Base-by-base conservation (phyloP, 2,329 filamentous ascomycete species). In the Aspergillus brunneoviolaceus region DNA sequence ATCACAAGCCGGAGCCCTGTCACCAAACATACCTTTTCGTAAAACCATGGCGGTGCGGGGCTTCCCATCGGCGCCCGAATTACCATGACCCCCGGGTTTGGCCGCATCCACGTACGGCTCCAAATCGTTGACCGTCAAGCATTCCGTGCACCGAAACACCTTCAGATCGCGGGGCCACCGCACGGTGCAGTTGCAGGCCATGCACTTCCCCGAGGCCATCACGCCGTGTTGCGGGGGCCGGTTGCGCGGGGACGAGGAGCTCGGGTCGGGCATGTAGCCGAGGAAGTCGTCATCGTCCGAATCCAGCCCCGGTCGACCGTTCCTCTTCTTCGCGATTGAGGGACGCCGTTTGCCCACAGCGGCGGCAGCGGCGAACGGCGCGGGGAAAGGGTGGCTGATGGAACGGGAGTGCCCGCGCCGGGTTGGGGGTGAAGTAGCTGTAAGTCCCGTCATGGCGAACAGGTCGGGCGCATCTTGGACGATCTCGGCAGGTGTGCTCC, bases 41-140 rank as follows among this genome's bases (percentile, higher is more conserved):
- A 59, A 53, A 51, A 69, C 55, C 6, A 52, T 48, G 21, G 59
- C 50, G 48, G 55, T 60, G 55, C 59, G 33, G 51, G 57, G 52
- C 58, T 67, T 62, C 57, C 58, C 65, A 63, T 64, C 61, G 49
- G 65, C 71, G 23, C 61, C 67, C 55, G 65, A 33, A 63, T 58
- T 50, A 19, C 58, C 65, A 52, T 66, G 59, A 48, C 53, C 59
- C 42, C 49, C 55, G 39, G 60, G 29, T 50, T 69, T 65, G 49
- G 63, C 65, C 27, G 63, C 57, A 21, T 74, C 72, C 21, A 60
- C 64, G 33, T 70, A 70, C 48, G 82, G 82, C 61, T 84, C 81
- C 55, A 96, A 75, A 72, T 96, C 92, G 72, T 96, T 96, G 71
- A 96, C 87, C 19, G 90, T 95, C 69, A 90, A 79, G 74, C 92